Evolutionary conservation across 78 protist genomes (phyloP).

Genomic region (Dictyostelium intermedium): DNA sequence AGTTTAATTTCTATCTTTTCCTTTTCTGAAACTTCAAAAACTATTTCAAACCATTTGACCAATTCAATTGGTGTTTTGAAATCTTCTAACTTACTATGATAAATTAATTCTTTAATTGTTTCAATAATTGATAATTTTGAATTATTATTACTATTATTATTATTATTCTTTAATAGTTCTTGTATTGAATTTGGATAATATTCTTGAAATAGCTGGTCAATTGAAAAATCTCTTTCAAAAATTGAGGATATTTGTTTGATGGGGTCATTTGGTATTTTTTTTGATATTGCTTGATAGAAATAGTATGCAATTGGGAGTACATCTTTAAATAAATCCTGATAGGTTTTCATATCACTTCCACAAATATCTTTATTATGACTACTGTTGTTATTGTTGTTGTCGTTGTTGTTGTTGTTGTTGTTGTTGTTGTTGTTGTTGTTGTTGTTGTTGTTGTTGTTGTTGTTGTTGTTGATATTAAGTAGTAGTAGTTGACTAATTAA

Average conservation of each 20-base stretch:
- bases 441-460: too few relatives aligned
- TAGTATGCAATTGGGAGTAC: neutral
- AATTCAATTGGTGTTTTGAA: neutral
- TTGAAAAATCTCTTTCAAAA: neutral
- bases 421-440: too few relatives aligned
- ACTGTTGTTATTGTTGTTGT: too few relatives aligned
- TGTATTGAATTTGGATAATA: neutral
- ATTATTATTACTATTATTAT: neutral
- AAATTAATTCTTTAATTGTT: neutral
- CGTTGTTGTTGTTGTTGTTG: too few relatives aligned
- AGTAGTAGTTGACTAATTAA: neutral
- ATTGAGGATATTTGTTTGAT: neutral
- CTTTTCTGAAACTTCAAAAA: neutral
- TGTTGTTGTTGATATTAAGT: neutral
- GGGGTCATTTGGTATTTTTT: neutral
- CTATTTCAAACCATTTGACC: neutral
- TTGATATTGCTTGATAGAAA: neutral
- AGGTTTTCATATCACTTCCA: neutral
- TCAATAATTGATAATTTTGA: neutral
- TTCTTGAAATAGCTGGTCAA: neutral
- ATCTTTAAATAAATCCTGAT: neutral
- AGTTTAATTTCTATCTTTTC: neutral
- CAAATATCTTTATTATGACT: too few relatives aligned
- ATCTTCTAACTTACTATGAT: neutral
- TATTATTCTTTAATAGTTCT: neutral